A percentile compares a stretch with the other conserved stretches of the same genome.
Conservation (phyloP, 2,329 filamentous ascomycete genomes). For the Venturia aucupariae region DNA sequence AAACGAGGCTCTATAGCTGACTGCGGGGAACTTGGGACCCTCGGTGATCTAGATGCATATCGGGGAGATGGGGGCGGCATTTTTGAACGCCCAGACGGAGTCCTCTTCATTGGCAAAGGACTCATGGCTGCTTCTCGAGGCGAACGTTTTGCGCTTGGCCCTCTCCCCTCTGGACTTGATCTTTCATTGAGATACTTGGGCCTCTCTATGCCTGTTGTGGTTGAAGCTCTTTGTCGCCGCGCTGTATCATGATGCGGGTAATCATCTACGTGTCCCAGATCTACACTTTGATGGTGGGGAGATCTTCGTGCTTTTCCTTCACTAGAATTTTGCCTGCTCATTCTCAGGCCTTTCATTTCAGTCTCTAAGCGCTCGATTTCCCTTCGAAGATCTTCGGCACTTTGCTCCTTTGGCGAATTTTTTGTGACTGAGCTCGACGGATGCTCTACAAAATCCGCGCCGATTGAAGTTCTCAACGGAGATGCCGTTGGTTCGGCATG, state of each 20-base stretch:
- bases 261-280: constrained; percentile 9
- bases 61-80: background rate
- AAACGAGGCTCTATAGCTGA: constrained; percentile 5
- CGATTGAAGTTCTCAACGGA: background rate
- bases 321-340: background rate
- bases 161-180: background rate
- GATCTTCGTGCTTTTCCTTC: background rate
- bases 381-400: background rate
- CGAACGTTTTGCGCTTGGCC: background rate
- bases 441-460: background rate
- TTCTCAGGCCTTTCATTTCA: background rate
- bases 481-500: background rate
- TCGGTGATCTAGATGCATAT: background rate
- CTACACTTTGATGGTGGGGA: constrained; percentile 10
- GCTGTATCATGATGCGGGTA: constrained; percentile 7
- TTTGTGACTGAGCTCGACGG: background rate
- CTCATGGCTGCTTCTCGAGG: background rate
- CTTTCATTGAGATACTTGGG: constrained; percentile 5
- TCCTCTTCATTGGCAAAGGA: background rate
- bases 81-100: background rate
- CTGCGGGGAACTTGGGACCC: background rate
- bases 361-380: constrained; percentile 4
- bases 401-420: background rate
- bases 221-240: constrained; percentile 11
- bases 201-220: constrained; percentile 1